These are phyloP conservation scores for Termitomyces sp. DNA, from an alignment of 768 basidiomycete genomes.

Conservation along the genomic window DNA sequence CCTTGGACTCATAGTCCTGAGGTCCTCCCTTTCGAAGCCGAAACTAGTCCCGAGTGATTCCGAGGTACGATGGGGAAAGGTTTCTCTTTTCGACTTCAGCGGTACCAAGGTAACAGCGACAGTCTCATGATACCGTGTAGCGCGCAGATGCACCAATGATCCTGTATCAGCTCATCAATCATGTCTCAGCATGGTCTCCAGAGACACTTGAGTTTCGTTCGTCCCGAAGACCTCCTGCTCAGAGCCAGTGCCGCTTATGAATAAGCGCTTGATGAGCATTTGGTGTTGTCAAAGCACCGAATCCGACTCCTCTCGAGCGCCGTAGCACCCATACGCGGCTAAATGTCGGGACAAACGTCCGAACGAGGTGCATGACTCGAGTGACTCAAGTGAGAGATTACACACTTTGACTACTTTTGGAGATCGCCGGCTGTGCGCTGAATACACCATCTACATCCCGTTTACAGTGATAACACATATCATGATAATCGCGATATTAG, in stretches of 20 bases:
- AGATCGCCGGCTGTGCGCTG: neutral
- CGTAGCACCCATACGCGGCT: neutral
- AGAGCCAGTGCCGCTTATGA: neutral
- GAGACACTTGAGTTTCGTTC: neutral
- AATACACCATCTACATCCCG: neutral
- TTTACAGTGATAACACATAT: neutral
- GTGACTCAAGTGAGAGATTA: neutral
- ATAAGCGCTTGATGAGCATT: neutral
- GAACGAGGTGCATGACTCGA: neutral
- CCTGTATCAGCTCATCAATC: conserved; percentile 7
- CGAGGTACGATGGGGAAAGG: neutral
- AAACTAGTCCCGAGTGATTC: neutral
- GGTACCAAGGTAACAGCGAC: conserved; percentile 5
- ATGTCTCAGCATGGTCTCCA: neutral
- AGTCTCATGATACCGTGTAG: conserved; percentile 10
- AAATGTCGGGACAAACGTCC: neutral
- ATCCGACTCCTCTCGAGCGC: neutral
- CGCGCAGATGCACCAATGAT: conserved; percentile 9
- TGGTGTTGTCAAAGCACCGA: neutral
- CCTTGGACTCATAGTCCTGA: neutral
- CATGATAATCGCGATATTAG: neutral
- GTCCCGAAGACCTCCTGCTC: neutral
- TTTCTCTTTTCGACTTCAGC: conserved; percentile 8
- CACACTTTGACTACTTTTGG: neutral
- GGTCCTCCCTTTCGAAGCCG: neutral